Evolutionary conservation across 129 eudicot species (phyloP), one percentile per base, ranked within the genome.

Genomic region (Tanacetum coccineum): DNA sequence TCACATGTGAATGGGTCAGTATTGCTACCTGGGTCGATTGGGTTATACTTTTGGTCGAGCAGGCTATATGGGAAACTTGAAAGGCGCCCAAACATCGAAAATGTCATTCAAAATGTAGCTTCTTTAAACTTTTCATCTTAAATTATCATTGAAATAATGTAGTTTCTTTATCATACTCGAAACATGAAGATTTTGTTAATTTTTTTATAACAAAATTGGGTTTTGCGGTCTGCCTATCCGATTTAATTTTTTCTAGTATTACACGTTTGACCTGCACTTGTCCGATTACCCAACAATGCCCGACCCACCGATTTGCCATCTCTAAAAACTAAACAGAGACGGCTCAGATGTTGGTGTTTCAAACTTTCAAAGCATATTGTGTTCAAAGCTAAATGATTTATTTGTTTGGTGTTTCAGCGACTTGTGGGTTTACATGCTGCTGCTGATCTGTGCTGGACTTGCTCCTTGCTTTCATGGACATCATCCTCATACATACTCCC

Each of bases 1-100:
- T 36, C 42, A 36, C 8, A 36, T 36, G 18, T 49, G 12, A 17
- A 49, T 3, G 54, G 19, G 6, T 49, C 54, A 6, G 1, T 3
- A 13, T 36, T 62, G 13, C 67, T 40, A 49, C 68, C 68, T 49
- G 18, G 55, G 55, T 1, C 55, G 20, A 50, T n/a, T 50, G 55
- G 55, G 55, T 50, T 50, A 50, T 50, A 50, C 54, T 50, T 50
- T 50, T 20, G 55, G 20, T 50, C 13, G 18, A 50, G 55, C 21
- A 3, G 20, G 55, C 13, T 18, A 50, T 4, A 50, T 15, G 13
- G 55, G 55, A 50, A 50, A 50, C 55, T n/a, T 50, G 55, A 50
- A 50, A 50, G 20, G 20, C 20, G 0, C 20, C 9, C 9, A n/a
- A 9, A n/a, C 13, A n/a, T n/a, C 10, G 9, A 50, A 50, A 2